phyloP scores from a whole-genome alignment of 2,329 filamentous ascomycete genomes.

The Arthrobotrys megalospora region DNA sequence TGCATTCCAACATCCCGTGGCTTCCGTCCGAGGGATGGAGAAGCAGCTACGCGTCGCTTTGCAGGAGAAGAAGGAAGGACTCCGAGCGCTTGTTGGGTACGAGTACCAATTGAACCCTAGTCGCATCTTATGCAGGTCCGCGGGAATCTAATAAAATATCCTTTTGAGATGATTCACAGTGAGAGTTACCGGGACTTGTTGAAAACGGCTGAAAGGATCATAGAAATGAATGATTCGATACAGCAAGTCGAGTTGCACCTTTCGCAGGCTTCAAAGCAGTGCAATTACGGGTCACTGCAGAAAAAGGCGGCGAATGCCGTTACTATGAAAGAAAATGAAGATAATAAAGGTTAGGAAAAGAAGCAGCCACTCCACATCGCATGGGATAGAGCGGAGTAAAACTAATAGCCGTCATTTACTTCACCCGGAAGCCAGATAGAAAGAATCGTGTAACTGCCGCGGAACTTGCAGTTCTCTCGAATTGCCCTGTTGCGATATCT shows the following conservation, averaged over 20 bases:
- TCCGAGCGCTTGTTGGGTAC: slow-evolving; percentile 77
- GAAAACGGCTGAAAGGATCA: slow-evolving; percentile 77
- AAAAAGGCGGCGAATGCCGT: slow-evolving; percentile 70
- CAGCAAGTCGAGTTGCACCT: slow-evolving; percentile 73
- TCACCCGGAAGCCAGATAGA: slow-evolving; percentile 65
- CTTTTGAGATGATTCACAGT: slow-evolving; percentile 66
- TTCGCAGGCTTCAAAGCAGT: slow-evolving; percentile 73
- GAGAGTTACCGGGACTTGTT: slow-evolving; percentile 77
- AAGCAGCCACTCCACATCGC: slow-evolving; percentile 37
- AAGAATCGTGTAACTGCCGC: slow-evolving; percentile 71
- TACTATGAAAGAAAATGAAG: slow-evolving; percentile 66
- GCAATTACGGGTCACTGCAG: slow-evolving; percentile 74
- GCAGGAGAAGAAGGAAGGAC: slow-evolving; percentile 76
- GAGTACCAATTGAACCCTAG: slow-evolving; percentile 60
- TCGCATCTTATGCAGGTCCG: slow-evolving; percentile 27
- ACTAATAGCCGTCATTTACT: slow-evolving; percentile 39
- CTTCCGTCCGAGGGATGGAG: slow-evolving; percentile 75
- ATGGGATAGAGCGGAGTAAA: slow-evolving; percentile 3
- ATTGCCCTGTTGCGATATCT: slow-evolving; percentile 72
- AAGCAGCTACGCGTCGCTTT: slow-evolving; percentile 76
- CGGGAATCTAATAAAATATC: slow-evolving; percentile 37
- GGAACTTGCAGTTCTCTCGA: slow-evolving; percentile 74
- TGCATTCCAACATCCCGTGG: slow-evolving; percentile 76
- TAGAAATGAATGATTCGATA: slow-evolving; percentile 76
- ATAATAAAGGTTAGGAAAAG: slow-evolving; percentile 64